Conservation (phyloP, 257 asterid genomes). For the Nicotiana obtusifolia region DNA sequence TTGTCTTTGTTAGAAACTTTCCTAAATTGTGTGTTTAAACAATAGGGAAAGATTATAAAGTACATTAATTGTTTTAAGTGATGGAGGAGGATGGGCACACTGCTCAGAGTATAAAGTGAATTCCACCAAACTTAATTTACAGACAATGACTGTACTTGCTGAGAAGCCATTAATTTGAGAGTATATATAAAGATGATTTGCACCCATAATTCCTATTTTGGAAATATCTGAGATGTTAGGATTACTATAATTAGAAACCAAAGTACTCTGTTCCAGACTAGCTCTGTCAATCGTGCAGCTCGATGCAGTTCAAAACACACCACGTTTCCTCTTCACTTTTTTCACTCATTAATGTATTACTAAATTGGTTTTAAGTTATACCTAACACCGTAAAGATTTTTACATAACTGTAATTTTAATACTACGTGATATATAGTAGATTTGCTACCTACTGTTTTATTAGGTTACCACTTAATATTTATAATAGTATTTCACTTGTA, state of each 20-base stretch:
- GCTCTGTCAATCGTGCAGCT: not conserved
- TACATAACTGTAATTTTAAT: too few species aligned
- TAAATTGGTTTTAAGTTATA: not conserved
- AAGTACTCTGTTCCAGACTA: constrained; percentile 3
- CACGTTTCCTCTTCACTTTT: not conserved
- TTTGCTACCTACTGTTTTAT: too few species aligned
- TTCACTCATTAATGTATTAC: not conserved
- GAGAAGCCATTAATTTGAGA: constrained; percentile 12
- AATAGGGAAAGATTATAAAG: constrained; percentile 2
- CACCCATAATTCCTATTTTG: constrained; percentile 1
- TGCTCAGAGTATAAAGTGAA: constrained; percentile 38
- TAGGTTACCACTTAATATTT: too few species aligned
- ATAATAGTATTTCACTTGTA: too few species aligned
- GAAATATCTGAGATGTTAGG: constrained; percentile 2
- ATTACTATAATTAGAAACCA: constrained; percentile 10
- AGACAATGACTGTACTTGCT: constrained; percentile 9
- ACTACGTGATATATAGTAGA: too few species aligned
- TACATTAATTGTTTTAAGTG: not conserved
- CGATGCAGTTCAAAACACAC: not conserved
- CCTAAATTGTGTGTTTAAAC: constrained; percentile 4
- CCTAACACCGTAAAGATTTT: too few species aligned
- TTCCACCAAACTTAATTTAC: constrained; percentile 36
- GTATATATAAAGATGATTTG: not conserved
- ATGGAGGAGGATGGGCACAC: constrained; percentile 6
- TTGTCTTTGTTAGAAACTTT: constrained; percentile 7